These are phyloP conservation scores for Solanum corneliomulleri DNA, from an alignment of 257 asterid genomes.

Conservation along the genomic window DNA sequence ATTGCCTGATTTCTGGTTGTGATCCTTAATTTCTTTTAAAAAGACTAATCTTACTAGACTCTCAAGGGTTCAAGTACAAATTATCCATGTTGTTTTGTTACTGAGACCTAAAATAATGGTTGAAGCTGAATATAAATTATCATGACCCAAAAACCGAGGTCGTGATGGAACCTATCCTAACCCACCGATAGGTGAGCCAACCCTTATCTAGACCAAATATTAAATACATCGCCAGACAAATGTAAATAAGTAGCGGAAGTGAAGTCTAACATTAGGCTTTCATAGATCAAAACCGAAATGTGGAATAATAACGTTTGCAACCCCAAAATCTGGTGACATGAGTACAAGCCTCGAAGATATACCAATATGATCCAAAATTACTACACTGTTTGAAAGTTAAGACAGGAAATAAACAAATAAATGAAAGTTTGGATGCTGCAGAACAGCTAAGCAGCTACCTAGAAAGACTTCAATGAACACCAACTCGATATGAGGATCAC, in stretches of 20 bases:
- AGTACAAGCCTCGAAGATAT: neutral
- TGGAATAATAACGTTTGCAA: neutral
- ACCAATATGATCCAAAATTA: neutral
- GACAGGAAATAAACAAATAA: neutral
- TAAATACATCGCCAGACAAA: no score
- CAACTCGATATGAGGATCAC: neutral
- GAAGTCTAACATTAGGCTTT: neutral
- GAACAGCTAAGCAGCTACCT: neutral
- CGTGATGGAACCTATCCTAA: neutral
- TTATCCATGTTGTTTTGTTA: neutral
- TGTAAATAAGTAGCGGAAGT: neutral
- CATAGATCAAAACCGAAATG: neutral
- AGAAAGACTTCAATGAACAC: neutral
- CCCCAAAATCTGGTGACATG: neutral
- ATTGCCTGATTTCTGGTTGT: neutral
- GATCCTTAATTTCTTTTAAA: neutral
- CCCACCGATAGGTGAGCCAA: neutral
- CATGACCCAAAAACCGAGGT: neutral
- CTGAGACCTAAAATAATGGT: neutral
- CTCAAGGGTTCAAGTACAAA: neutral
- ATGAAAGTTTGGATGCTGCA: neutral
- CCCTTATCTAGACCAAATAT: neutral
- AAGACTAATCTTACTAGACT: neutral
- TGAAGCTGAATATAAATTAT: neutral
- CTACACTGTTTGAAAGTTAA: neutral